Base-by-base conservation (phyloP, 345 rosid species). In the Populus ilicifolia region DNA sequence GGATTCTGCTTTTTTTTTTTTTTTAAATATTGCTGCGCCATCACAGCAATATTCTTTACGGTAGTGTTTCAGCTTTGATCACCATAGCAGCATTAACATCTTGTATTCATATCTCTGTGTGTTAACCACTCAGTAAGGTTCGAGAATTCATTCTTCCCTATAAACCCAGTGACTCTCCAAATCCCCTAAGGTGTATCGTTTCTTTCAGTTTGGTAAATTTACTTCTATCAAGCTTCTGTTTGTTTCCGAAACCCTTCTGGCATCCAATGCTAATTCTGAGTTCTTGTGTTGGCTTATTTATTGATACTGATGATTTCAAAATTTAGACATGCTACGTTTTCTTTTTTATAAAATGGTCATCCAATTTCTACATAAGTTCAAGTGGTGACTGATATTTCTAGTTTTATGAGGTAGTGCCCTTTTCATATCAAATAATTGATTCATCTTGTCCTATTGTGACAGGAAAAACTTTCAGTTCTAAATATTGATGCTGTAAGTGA, bases 391-490 rank as follows among this genome's bases (percentile, higher is more conserved):
- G 7, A 74, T 14, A 33, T 65, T 29, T 20, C 66, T 18, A 75
- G 41, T 17, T 29, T 75, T 27, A 65, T 13, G 11, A 41, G 8
- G 10, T 30, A 16, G 23, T 46, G 66, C 4, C 4, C 0, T 23
- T 44, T 66, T 44, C 14, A 20, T 29, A 17, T 46, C 41, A 12
- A 74, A 23, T 27, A 67, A 56, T 69, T 7, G 62, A 21, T 65
- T 77, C 14, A 62, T 64, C 38, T 36, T 36, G 36, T 33, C 36
- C 4, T 33, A 33, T 33, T 33, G 65, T 77, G 73, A 77, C 87
- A 96, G 99, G 93, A 85, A 71, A 90, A 86, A 43, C 72, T 86
- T 84, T 67, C 93, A 70, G 84, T 72, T 13, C 38, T 87, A 64
- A 78, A 59, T 10, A 85, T 96, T 52, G 83, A 81, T 59, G 72